phyloP scores from a whole-genome alignment of 805 yeast genomes.

The Metschnikowia cerradonensis region DNA sequence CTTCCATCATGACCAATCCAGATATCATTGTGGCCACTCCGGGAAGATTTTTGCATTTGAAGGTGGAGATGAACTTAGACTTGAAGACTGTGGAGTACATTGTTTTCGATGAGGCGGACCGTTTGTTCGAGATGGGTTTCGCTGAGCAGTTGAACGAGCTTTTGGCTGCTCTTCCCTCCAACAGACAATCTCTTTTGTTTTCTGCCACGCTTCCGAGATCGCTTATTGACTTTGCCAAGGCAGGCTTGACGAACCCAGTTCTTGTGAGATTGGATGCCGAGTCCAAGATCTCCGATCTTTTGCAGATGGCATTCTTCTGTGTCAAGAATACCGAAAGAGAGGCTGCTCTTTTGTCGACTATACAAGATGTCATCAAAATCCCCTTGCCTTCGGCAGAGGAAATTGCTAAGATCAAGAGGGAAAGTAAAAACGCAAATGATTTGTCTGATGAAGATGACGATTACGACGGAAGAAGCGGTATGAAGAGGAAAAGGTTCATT shows the following conservation, averaged over 20 bases:
- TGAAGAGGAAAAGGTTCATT: conserved; percentile 37
- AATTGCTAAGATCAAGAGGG: conserved; percentile 47
- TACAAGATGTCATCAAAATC: conserved; percentile 80
- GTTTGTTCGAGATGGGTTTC: conserved; percentile 94
- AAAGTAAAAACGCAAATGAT: conserved; percentile 54
- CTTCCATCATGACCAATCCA: conserved; percentile 89
- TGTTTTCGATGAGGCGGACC: conserved; percentile 96
- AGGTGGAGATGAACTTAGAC: conserved; percentile 91
- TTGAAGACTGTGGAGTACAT: conserved; percentile 80
- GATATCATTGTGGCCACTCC: conserved; percentile 96
- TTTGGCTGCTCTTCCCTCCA: conserved; percentile 73
- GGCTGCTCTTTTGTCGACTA: conserved; percentile 70
- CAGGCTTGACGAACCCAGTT: conserved; percentile 90
- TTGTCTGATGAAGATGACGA: conserved; percentile 26
- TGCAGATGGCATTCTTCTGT: conserved; percentile 84
- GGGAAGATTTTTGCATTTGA: conserved; percentile 92
- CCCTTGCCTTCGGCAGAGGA: conserved; percentile 77
- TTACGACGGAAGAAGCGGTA: conserved; percentile 23
- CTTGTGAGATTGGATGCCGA: conserved; percentile 92
- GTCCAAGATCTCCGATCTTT: conserved; percentile 79
- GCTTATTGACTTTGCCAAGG: conserved; percentile 94
- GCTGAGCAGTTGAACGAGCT: conserved; percentile 90
- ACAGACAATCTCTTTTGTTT: conserved; percentile 83
- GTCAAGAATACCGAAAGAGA: conserved; percentile 85
- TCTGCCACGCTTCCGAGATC: conserved; percentile 93